phyloP scores from a whole-genome alignment of 805 yeast species.

The Lipomyces japonicus region DNA sequence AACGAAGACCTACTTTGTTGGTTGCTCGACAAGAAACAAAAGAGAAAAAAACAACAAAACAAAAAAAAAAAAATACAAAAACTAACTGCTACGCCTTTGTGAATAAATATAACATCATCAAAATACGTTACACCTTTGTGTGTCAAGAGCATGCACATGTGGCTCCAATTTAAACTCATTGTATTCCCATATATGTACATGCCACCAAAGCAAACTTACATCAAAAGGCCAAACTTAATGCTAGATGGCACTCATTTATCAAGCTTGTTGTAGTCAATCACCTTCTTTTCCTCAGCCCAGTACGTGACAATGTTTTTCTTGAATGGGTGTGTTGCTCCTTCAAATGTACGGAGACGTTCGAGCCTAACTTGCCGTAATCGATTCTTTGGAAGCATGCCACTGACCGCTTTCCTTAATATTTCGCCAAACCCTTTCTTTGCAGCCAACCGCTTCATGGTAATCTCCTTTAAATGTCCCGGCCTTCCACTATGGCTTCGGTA shows the following conservation, averaged over 20 bases:
- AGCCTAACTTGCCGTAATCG: slow-evolving; percentile 72
- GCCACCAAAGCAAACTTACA: too few relatives aligned
- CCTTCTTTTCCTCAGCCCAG: slow-evolving; percentile 23
- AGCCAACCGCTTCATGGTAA: slow-evolving; percentile 73
- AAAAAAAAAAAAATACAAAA: too few relatives aligned
- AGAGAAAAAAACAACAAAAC: too few relatives aligned
- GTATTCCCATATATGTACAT: not conserved
- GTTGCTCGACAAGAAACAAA: too few relatives aligned
- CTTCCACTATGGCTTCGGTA: slow-evolving; percentile 87
- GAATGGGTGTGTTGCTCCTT: slow-evolving; percentile 86
- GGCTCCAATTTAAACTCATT: too few relatives aligned
- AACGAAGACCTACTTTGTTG: too few relatives aligned
- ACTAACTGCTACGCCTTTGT: too few relatives aligned
- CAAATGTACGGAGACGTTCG: slow-evolving; percentile 79
- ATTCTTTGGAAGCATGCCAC: slow-evolving; percentile 95
- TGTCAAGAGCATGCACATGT: too few relatives aligned
- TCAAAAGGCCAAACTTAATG: too few relatives aligned
- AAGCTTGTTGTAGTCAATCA: slow-evolving; percentile 4
- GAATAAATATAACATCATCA: too few relatives aligned
- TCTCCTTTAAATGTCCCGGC: slow-evolving; percentile 78
- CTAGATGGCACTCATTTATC: not conserved
- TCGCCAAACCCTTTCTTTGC: slow-evolving; percentile 86
- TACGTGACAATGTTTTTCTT: slow-evolving; percentile 59
- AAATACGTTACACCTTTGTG: too few relatives aligned
- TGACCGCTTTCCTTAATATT: slow-evolving; percentile 77